Conservation (phyloP, 2,329 filamentous ascomycete species). For the Davidsoniella virescens region DNA sequence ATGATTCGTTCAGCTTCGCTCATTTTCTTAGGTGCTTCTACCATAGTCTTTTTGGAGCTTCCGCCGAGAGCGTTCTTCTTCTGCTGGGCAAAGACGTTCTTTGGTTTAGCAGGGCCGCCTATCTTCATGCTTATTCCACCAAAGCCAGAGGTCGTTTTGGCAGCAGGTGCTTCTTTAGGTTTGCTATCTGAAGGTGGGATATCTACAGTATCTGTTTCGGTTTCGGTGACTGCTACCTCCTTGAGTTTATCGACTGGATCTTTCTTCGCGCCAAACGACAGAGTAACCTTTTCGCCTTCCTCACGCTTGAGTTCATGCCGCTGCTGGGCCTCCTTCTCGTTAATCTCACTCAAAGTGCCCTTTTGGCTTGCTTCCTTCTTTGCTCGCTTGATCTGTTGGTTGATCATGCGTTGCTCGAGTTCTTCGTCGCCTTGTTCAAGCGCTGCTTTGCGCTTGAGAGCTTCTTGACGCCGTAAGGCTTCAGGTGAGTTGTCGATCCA, state of each 20-base stretch:
- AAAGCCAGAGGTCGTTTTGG: slow-evolving; percentile 17
- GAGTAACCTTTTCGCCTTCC: slow-evolving; percentile 60
- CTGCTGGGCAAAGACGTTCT: slow-evolving; percentile 49
- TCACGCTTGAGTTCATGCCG: slow-evolving; percentile 38
- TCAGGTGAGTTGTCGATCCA: slow-evolving; percentile 92
- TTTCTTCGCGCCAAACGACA: slow-evolving; percentile 44
- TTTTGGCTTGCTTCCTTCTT: slow-evolving; percentile 38
- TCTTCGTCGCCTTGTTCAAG: slow-evolving; percentile 86
- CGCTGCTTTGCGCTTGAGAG: slow-evolving; percentile 65
- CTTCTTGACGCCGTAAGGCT: slow-evolving; percentile 63
- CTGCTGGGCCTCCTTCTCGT: slow-evolving; percentile 24
- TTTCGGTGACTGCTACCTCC: no score
- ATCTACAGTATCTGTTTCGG: background rate
- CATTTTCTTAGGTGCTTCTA: slow-evolving; percentile 62
- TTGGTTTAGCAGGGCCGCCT: slow-evolving; percentile 36
- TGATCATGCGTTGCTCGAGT: slow-evolving; percentile 66
- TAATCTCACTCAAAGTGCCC: slow-evolving; percentile 25
- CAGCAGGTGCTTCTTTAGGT: slow-evolving; percentile 23
- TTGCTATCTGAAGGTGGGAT: background rate
- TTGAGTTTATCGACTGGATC: slow-evolving; percentile 12
- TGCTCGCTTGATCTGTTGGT: slow-evolving; percentile 68
- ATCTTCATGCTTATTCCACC: slow-evolving; percentile 47
- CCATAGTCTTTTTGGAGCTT: slow-evolving; percentile 36
- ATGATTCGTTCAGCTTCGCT: slow-evolving; percentile 79
- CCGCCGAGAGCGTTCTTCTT: slow-evolving; percentile 12